Conservation (phyloP, 1,284 basidiomycete species). For the Austroboletus novae-zelandiae region DNA sequence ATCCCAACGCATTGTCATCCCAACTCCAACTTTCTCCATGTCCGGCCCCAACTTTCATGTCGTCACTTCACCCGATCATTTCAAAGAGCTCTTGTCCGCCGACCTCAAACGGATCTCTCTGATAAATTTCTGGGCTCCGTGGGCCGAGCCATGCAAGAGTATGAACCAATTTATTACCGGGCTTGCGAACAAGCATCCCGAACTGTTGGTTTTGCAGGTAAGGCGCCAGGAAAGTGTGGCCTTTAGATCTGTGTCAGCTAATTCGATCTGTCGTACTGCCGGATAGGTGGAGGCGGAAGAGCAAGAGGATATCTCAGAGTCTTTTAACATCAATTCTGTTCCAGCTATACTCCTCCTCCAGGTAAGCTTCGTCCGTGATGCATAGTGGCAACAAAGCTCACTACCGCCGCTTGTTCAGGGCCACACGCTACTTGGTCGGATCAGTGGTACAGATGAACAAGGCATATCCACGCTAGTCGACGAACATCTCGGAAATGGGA, state of each 20-base stretch:
- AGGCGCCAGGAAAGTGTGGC: conserved; percentile 16
- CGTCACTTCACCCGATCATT: conserved; percentile 66
- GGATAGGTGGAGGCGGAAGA: conserved; percentile 86
- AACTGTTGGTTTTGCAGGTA: conserved; percentile 75
- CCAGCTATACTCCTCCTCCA: conserved; percentile 84
- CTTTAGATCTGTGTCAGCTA: not conserved
- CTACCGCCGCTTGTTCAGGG: conserved; percentile 52
- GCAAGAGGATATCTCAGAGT: conserved; percentile 87
- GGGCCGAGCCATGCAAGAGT: conserved; percentile 85
- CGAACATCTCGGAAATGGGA: conserved; percentile 44
- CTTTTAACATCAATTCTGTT: conserved; percentile 91
- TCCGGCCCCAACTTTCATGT: conserved; percentile 46
- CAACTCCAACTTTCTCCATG: conserved; percentile 10
- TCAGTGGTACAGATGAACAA: conserved; percentile 81
- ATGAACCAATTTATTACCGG: conserved; percentile 80
- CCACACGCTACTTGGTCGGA: conserved; percentile 81
- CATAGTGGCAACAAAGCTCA: not conserved
- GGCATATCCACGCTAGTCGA: conserved; percentile 66
- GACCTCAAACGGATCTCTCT: conserved; percentile 81
- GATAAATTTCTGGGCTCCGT: conserved; percentile 91
- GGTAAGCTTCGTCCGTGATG: conserved; percentile 41
- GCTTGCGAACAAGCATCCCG: conserved; percentile 70
- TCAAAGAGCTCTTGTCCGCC: conserved; percentile 69
- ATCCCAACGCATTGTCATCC: not conserved
- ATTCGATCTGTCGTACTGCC: not conserved